Evolutionary conservation across 176 grass and related monocot species (phyloP).

Genomic region (Pharus latifolius): DNA sequence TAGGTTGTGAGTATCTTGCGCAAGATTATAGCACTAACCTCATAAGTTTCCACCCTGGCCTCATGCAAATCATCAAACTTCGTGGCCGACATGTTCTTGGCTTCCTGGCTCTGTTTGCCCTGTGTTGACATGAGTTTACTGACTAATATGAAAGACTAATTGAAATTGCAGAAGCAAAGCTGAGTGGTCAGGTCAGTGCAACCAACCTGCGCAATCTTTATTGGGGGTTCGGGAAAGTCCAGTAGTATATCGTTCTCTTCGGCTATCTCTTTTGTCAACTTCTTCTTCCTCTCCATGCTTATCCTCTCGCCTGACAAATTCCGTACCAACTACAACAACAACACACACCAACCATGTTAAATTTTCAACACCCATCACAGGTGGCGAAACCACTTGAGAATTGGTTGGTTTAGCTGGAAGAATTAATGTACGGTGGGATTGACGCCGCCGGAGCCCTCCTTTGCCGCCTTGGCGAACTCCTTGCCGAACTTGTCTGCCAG

Average conservation of each 20-base stretch:
- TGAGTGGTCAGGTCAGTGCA: neutral
- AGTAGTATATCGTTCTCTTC: conserved; percentile 34
- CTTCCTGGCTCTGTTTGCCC: neutral
- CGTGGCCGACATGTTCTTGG: neutral
- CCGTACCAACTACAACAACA: conserved; percentile 32
- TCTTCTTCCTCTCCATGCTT: conserved; percentile 30
- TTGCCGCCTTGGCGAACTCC: conserved; percentile 26
- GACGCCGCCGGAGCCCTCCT: conserved; percentile 33
- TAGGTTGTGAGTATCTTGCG: neutral
- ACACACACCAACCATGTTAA: neutral
- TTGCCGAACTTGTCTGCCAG: conserved; percentile 44
- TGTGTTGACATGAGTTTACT: neutral
- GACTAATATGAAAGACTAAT: neutral
- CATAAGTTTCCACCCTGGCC: neutral
- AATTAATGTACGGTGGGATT: conserved; percentile 14
- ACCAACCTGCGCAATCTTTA: neutral
- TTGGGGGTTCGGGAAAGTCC: conserved; percentile 9
- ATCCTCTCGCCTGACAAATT: conserved; percentile 27
- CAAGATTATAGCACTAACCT: neutral
- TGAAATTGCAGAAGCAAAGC: neutral
- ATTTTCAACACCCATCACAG: neutral
- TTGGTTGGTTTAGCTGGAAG: conserved; percentile 1
- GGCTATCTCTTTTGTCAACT: conserved; percentile 34
- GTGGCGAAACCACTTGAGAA: conserved; percentile 12
- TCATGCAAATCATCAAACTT: neutral